Evolutionary conservation across 805 yeast genomes (phyloP), one percentile per base, ranked within the genome.

Genomic region (Candida namnaoensis): DNA sequence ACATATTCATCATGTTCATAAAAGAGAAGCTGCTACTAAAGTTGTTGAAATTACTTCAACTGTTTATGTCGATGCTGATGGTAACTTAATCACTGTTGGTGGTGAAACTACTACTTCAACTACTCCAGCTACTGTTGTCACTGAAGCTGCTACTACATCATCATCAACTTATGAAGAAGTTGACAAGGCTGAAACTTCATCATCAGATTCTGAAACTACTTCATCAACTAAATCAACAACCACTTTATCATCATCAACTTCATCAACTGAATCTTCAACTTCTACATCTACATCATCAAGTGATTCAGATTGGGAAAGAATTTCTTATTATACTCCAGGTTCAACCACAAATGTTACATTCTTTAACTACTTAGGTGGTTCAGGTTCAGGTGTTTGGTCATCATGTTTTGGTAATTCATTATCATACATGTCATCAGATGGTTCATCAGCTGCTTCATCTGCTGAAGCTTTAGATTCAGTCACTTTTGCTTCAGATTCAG

Each of bases 301-400:
- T 30, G 57, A 72, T 35, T 77, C 77, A 56, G 74, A 64, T 43
- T 91, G 96, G 96, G 56, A 65, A 37, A 82, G 95, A 75, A 63
- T 64, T 43, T 76, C 95, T 12, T 84, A 82, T 74, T 91, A 74
- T 73, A 65, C 72, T 19, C 79, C 90, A 47, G 90, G 90, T 48
- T 66, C 81, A 36, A 65, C 88, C 40, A 67, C 73, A 54, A 88
- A 88, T 64, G 67, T 78, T 50, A 80, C 79, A 35, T 90, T 93
- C 78, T 69, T 90, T 68, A 91, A 91, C 81, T 76, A 84, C 65
- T 68, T 69, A 57, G 99, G 99, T 65, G 95, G 95, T 51, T 69
- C 80, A 36, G 88, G 87, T 41, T 87, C 96, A 12, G 99, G 99
- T 68, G 76, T 75, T 33, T 91, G 91, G 86, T 84, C 90, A 32